These are phyloP conservation scores for Leccinum boreale DNA, from an alignment of 768 basidiomycete species.

Conservation along the genomic window DNA sequence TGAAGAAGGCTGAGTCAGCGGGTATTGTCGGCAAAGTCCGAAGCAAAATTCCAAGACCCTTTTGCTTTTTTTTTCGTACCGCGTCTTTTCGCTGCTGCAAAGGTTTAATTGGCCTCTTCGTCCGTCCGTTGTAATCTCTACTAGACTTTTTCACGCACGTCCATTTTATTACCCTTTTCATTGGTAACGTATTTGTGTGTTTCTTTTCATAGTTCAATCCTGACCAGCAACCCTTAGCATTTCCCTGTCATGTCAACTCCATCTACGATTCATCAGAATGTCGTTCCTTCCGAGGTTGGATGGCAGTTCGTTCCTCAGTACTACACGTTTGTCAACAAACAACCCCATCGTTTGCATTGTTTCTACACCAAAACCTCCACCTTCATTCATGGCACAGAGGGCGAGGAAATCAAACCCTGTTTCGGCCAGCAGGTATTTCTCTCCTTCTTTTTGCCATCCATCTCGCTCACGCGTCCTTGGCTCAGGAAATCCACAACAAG, in stretches of 20 bases:
- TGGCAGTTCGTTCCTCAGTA: constrained; percentile 99
- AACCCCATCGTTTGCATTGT: constrained; percentile 93
- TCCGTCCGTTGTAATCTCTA: constrained; percentile 31
- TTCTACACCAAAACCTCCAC: constrained; percentile 99
- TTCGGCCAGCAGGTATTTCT: constrained; percentile 84
- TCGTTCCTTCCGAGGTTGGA: constrained; percentile 92
- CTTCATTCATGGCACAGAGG: constrained; percentile 96
- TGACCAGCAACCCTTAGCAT: constrained; percentile 20
- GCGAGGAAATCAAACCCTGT: constrained; percentile 87
- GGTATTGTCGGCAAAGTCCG: constrained; percentile 25
- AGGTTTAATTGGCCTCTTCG: constrained; percentile 25
- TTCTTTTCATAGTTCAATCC: not conserved
- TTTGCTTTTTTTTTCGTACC: constrained; percentile 21
- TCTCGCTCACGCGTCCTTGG: constrained; percentile 4
- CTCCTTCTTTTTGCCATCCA: constrained; percentile 3
- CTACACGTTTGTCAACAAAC: constrained; percentile 98
- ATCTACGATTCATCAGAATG: constrained; percentile 53
- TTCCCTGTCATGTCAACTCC: constrained; percentile 39
- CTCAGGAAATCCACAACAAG: constrained; percentile 93
- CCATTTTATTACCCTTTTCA: constrained; percentile 32
- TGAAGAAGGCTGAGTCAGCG: constrained; percentile 28
- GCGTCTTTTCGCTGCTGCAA: constrained; percentile 23
- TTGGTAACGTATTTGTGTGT: constrained; percentile 17
- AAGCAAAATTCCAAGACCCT: constrained; percentile 24
- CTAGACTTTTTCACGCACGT: constrained; percentile 37